A percentile compares a stretch with the other conserved stretches of the same genome.
phyloP scores from a whole-genome alignment of 139 green algal species.

The Chlamydomonas incerta region DNA sequence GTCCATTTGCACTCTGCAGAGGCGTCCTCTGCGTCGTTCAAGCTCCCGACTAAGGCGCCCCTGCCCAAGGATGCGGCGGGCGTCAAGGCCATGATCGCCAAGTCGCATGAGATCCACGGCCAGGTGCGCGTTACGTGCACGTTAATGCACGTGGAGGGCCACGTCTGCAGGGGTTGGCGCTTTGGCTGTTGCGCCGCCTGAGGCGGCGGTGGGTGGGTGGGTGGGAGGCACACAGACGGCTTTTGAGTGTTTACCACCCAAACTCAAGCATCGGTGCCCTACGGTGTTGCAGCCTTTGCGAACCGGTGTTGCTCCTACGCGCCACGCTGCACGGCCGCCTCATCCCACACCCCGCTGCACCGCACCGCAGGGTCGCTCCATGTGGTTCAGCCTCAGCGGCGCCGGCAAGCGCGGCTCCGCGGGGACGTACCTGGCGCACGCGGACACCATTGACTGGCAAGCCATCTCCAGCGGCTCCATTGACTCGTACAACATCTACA shows the following conservation, averaged over 20 bases:
- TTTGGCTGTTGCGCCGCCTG: too few species aligned
- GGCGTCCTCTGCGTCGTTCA: background rate
- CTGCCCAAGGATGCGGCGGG: constrained; percentile 32
- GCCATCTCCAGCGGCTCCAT: constrained; percentile 5
- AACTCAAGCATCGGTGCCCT: too few species aligned
- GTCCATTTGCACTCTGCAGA: too few species aligned
- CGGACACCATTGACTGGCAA: constrained; percentile 27
- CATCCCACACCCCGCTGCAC: too few species aligned
- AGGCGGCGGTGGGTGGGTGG: too few species aligned
- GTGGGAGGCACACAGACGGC: too few species aligned
- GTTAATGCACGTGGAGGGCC: too few species aligned
- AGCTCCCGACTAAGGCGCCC: background rate
- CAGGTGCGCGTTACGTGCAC: background rate
- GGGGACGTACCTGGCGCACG: constrained; percentile 2
- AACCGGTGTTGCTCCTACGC: too few species aligned
- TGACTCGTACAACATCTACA: constrained; percentile 44
- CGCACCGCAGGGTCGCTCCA: constrained; percentile 1
- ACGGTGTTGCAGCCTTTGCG: too few species aligned
- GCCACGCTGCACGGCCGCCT: too few species aligned
- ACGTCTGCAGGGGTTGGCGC: too few species aligned
- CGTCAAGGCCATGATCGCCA: constrained; percentile 21
- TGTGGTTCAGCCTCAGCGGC: constrained; percentile 30
- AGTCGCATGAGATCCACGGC: constrained; percentile 42
- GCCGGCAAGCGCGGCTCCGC: constrained; percentile 10
- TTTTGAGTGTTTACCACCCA: too few species aligned